Evolutionary conservation across 495 filamentous ascomycete genomes (phyloP).

Genomic region (Talaromyces thailandensis): DNA sequence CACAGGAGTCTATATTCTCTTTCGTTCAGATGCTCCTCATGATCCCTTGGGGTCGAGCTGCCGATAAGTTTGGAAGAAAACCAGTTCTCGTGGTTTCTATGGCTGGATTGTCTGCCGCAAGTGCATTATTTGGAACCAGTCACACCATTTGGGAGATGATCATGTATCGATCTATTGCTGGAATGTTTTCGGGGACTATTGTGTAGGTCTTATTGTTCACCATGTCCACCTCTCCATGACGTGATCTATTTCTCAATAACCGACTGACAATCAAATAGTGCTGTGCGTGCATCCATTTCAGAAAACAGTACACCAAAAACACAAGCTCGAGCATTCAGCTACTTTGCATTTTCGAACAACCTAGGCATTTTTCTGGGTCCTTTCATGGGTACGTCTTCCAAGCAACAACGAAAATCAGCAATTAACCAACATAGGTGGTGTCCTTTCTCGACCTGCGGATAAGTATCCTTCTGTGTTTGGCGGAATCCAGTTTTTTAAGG

Average conservation of each 20-base stretch:
- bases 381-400: slow-evolving; percentile 33
- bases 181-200: slow-evolving; percentile 59
- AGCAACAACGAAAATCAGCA: not conserved
- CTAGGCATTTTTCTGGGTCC: slow-evolving; percentile 62
- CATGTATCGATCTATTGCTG: slow-evolving; percentile 53
- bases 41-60: slow-evolving; percentile 52
- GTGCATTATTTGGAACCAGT: slow-evolving; percentile 53
- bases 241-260: not conserved
- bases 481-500: slow-evolving; percentile 42
- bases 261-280: slow-evolving; percentile 14
- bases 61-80: slow-evolving; percentile 60
- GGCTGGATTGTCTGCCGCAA: slow-evolving; percentile 45
- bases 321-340: slow-evolving; percentile 61
- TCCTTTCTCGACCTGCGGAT: slow-evolving; percentile 48
- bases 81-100: slow-evolving; percentile 57
- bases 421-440: slow-evolving; percentile 29
- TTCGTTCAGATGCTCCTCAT: slow-evolving; percentile 55
- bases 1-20: slow-evolving; percentile 55
- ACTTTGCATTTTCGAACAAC: slow-evolving; percentile 61
- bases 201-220: slow-evolving; percentile 19
- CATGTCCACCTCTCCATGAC: not conserved
- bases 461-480: slow-evolving; percentile 50
- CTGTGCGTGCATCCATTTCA: slow-evolving; percentile 60
- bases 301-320: slow-evolving; percentile 58
- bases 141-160: slow-evolving; percentile 57